These are phyloP conservation scores for Acmispon strigosus DNA, from an alignment of 306 rosid species.

Conservation along the genomic window DNA sequence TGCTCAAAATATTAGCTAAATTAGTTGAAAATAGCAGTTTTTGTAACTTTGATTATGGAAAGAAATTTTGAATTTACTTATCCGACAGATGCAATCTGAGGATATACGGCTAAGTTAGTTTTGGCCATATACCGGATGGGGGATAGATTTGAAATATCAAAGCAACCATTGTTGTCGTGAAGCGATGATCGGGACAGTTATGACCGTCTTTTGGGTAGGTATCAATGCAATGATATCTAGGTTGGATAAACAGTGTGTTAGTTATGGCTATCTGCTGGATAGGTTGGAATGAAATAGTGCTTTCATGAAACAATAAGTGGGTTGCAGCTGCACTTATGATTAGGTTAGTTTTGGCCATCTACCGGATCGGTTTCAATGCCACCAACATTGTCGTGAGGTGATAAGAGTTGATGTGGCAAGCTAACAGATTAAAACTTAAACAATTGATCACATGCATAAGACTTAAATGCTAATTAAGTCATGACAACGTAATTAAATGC, in stretches of 20 bases:
- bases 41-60: not conserved
- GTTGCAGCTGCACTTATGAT: too few relatives aligned
- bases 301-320: too few relatives aligned
- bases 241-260: too few relatives aligned
- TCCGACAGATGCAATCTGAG: not conserved
- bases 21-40: not conserved
- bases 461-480: not conserved
- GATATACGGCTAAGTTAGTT: not conserved
- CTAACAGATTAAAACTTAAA: not conserved
- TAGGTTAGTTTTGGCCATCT: not conserved
- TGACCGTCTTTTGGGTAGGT: not conserved
- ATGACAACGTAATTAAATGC: not conserved
- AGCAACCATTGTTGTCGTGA: too few relatives aligned
- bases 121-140: not conserved
- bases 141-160: not conserved
- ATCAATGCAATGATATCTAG: not conserved
- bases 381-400: not conserved
- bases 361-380: not conserved
- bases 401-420: not conserved
- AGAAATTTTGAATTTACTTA: not conserved
- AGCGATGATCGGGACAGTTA: too few relatives aligned
- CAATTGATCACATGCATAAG: not conserved
- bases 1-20: not conserved
- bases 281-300: too few relatives aligned
- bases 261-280: too few relatives aligned